Evolutionary conservation across 495 filamentous ascomycete species (phyloP).

Genomic region (Neurospora sp.): DNA sequence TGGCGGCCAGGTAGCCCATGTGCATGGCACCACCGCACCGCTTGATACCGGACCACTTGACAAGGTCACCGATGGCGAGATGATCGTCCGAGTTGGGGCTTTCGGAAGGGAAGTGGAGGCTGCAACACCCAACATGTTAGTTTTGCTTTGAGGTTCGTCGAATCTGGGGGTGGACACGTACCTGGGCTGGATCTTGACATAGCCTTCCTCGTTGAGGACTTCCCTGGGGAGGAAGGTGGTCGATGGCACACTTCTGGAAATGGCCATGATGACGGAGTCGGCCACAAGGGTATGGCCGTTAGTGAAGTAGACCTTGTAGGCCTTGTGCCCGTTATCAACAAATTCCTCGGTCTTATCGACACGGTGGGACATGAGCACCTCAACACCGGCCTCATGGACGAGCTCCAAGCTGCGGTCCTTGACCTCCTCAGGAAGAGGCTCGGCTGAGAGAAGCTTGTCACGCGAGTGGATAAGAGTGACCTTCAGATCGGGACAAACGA

Average conservation of each 20-base stretch:
- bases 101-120: conserved; percentile 33
- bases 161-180: neutral
- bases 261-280: conserved; percentile 49
- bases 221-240: conserved; percentile 42
- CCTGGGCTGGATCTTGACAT: conserved; percentile 42
- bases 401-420: conserved; percentile 43
- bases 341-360: conserved; percentile 28
- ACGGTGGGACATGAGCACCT: conserved; percentile 43
- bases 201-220: conserved; percentile 43
- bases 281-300: conserved; percentile 43
- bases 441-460: conserved; percentile 50
- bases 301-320: conserved; percentile 39
- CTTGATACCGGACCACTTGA: conserved; percentile 58
- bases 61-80: conserved; percentile 48
- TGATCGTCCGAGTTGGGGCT: conserved; percentile 45
- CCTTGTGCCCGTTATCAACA: conserved; percentile 18
- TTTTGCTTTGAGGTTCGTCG: neutral
- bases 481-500: conserved; percentile 43
- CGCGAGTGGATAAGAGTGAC: conserved; percentile 62
- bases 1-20: conserved; percentile 49
- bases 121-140: conserved; percentile 8
- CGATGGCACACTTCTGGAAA: conserved; percentile 45
- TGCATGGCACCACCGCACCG: conserved; percentile 60
- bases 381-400: conserved; percentile 44
- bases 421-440: conserved; percentile 57